These are phyloP conservation scores for Clitocybe nebularis DNA, from an alignment of 1,284 basidiomycete genomes.

Conservation along the genomic window DNA sequence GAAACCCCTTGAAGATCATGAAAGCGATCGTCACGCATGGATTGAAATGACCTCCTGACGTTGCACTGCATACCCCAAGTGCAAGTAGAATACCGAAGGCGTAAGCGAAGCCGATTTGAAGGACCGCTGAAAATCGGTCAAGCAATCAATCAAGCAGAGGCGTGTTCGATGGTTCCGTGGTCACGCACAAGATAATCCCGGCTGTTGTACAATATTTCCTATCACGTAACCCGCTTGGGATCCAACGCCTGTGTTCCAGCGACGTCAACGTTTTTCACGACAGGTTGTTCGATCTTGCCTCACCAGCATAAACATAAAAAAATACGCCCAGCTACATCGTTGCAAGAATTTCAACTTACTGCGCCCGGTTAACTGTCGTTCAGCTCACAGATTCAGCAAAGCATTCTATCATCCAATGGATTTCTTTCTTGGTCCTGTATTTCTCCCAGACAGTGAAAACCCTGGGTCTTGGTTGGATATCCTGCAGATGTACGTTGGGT, in stretches of 20 bases:
- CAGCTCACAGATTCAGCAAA: conserved; percentile 54
- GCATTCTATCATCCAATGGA: conserved; percentile 53
- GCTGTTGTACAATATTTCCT: conserved; percentile 41
- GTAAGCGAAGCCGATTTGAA: conserved; percentile 64
- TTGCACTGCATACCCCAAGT: conserved; percentile 43
- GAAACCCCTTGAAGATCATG: conserved; percentile 52
- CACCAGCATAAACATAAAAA: conserved; percentile 50
- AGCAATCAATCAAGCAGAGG: too few species aligned
- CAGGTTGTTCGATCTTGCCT: conserved; percentile 9
- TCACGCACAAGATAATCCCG: conserved; percentile 52
- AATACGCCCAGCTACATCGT: conserved; percentile 30
- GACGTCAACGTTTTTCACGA: background rate
- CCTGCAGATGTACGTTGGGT: conserved; percentile 35
- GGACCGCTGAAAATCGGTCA: conserved; percentile 41
- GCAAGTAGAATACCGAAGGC: conserved; percentile 61
- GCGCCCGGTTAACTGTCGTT: background rate
- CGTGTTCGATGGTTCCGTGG: too few species aligned
- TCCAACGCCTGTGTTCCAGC: conserved; percentile 44
- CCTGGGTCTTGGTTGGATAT: conserved; percentile 35
- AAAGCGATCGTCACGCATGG: conserved; percentile 57
- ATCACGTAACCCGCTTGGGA: conserved; percentile 53
- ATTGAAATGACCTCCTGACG: conserved; percentile 66
- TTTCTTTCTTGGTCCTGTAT: conserved; percentile 37
- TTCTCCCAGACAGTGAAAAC: conserved; percentile 51
- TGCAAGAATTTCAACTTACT: conserved; percentile 3